Evolutionary conservation across 768 basidiomycete species (phyloP).

Genomic region (Mycena olivaceomarginata): DNA sequence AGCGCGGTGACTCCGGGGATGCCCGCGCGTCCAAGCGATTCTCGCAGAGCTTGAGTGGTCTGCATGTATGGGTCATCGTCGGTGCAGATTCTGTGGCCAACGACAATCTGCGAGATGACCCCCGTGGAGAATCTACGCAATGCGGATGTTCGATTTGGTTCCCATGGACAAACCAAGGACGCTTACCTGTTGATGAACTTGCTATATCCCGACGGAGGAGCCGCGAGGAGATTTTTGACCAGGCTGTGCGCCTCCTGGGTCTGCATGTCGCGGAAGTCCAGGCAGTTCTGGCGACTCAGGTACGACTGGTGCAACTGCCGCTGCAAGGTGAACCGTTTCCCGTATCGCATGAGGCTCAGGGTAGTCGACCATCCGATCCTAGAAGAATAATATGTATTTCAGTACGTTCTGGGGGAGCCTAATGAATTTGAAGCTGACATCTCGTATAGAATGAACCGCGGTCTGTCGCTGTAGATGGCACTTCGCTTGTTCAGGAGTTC

Average conservation of each 20-base stretch:
- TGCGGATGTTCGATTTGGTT: too few species aligned
- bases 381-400: neutral
- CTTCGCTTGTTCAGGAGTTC: constrained; percentile 33
- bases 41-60: neutral
- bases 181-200: constrained; percentile 11
- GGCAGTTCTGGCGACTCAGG: constrained; percentile 40
- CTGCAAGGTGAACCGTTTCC: constrained; percentile 47
- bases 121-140: neutral
- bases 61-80: neutral
- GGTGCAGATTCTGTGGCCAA: neutral
- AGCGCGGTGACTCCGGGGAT: neutral
- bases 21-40: neutral
- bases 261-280: constrained; percentile 50
- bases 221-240: constrained; percentile 50
- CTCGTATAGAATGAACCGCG: constrained; percentile 19
- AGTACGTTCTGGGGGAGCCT: neutral
- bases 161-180: too few species aligned
- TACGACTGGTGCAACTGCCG: constrained; percentile 36
- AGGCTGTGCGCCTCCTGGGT: constrained; percentile 57
- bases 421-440: neutral
- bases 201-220: constrained; percentile 38
- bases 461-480: constrained; percentile 39
- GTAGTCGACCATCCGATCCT: constrained; percentile 46
- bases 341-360: constrained; percentile 48
- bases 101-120: neutral